Evolutionary conservation across 176 grass and related monocot species (phyloP), one percentile per base, ranked within the genome.

Genomic region (Carex scoparia): DNA sequence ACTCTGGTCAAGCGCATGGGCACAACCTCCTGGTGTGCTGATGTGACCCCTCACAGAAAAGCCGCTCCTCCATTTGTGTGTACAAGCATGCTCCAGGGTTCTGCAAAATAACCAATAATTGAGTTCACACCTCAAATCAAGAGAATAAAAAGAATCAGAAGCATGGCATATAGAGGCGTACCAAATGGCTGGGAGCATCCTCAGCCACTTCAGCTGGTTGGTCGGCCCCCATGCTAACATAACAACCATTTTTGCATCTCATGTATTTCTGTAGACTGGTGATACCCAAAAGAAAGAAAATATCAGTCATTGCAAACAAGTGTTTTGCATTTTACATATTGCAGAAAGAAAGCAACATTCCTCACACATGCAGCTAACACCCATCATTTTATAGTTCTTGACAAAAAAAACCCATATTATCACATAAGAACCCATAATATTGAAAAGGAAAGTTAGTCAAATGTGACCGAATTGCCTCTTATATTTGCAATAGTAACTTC

Each of bases 261-360:
- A 94, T 92, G 84, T 99, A 95, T 91, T 94, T 99, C 88, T 95
- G 91, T 88, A 99, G 85, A 88, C 93, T 99, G 77, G 30, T 85
- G 84, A 88, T 42, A 80, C 86, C 2, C 30, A 64, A 23, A 82
- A 40, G 14, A 37, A 14, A 42, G 3, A 56, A 82, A 56, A 10
- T 16, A 10, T 55, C 57, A 84, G 30, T 84, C 73, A 59, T 23
- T 19, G 31, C 15, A n/a, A 23, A 40, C 49, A 60, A 44, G 4
- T 82, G 0, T 65, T 42, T 82, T 59, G 27, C 32, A 80, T 80
- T 59, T 57, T 7, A 60, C 57, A 16, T 14, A 27, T 51, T 53
- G 10, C n/a, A 4, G 4, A 79, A 79, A 79, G 35, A 51, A 51
- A 27, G 14, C 51, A 58, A 79, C 28, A 57, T 79, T 78, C 33